Conservation (phyloP, 192 early-diverging fungal genomes). For the Coemansia furcata region DNA sequence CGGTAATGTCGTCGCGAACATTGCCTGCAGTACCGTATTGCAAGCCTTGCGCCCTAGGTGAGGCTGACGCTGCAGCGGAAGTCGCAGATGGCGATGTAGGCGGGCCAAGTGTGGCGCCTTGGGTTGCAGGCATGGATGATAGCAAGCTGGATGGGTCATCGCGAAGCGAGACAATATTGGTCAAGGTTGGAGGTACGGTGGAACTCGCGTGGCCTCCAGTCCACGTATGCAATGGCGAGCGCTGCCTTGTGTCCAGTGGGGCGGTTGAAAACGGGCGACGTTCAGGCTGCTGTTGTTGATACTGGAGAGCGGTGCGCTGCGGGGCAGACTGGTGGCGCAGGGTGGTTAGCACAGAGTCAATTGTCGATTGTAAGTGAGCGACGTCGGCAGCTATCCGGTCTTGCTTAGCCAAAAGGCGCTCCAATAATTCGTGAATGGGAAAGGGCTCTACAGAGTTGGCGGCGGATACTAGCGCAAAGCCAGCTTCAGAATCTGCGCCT, state of each 20-base stretch:
- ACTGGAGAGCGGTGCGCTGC: not conserved
- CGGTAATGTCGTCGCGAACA: not conserved
- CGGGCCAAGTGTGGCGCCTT: not conserved
- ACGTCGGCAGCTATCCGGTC: constrained; percentile 42
- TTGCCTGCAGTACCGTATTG: not conserved
- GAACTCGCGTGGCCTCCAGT: not conserved
- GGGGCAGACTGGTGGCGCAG: constrained; percentile 17
- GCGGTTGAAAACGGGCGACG: not conserved
- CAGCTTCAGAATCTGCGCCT: not conserved
- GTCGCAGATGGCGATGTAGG: not conserved
- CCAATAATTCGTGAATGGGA: constrained; percentile 19
- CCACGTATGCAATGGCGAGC: not conserved
- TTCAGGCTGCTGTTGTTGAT: not conserved
- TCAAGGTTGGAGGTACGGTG: constrained; percentile 26
- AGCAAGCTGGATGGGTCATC: not conserved
- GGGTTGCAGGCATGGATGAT: not conserved
- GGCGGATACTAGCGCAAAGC: not conserved
- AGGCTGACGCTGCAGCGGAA: not conserved
- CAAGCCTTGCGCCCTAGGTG: not conserved
- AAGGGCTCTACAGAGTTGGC: not conserved
- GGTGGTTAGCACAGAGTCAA: constrained; percentile 22
- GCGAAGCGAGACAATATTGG: constrained; percentile 27
- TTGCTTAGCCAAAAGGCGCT: constrained; percentile 35
- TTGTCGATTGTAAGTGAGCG: constrained; percentile 31
- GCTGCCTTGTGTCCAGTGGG: not conserved